A percentile compares a stretch with the other conserved stretches of the same genome.
Conservation (phyloP, 441 rosid species). For the Breynia disticha region DNA sequence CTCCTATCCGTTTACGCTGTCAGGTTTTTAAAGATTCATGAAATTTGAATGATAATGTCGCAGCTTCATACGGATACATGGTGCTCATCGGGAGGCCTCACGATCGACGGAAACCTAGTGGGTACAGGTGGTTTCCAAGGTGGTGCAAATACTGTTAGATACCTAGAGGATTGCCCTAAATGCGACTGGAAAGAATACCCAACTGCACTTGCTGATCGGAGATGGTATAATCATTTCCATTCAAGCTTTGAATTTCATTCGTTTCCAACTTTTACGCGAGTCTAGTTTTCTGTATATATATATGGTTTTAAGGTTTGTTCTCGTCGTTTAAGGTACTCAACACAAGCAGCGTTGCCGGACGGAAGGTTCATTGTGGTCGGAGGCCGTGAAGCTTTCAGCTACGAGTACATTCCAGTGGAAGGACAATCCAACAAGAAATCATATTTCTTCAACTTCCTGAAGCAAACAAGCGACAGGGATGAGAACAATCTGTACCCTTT, state of each 20-base stretch:
- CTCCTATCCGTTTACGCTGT: no score
- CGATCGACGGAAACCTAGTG: constrained; percentile 36
- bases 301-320: no score
- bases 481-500: constrained; percentile 71
- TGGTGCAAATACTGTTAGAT: constrained; percentile 41
- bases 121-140: constrained; percentile 45
- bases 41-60: not conserved
- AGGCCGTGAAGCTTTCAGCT: constrained; percentile 42
- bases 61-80: constrained; percentile 48
- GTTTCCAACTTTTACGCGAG: not conserved
- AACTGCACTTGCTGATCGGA: constrained; percentile 28
- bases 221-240: no score
- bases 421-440: constrained; percentile 24
- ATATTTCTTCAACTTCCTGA: constrained; percentile 23
- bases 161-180: constrained; percentile 17
- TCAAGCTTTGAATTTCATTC: no score
- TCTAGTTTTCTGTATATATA: no score
- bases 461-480: constrained; percentile 33
- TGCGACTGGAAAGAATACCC: constrained; percentile 50
- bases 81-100: constrained; percentile 66
- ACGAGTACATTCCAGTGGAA: constrained; percentile 42
- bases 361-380: constrained; percentile 51
- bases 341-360: constrained; percentile 41
- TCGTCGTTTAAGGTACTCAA: constrained; percentile 37
- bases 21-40: not conserved